These are phyloP conservation scores for Endocarpon pusillum DNA, from an alignment of 495 filamentous ascomycete genomes.

Conservation along the genomic window DNA sequence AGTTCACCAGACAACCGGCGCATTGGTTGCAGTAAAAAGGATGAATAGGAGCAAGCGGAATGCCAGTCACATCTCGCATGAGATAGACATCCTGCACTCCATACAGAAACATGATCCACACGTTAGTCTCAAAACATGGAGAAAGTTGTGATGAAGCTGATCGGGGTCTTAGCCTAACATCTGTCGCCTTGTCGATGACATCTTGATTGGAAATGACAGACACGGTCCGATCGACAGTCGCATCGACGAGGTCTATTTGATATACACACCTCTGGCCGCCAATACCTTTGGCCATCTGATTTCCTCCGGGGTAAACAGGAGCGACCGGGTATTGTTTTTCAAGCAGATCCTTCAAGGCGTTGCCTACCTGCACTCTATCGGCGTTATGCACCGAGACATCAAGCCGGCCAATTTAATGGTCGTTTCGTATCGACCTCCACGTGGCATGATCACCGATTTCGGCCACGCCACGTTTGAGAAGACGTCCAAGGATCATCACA, in stretches of 20 bases:
- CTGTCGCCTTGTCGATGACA: background rate
- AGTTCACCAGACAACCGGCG: background rate
- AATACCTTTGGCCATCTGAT: conserved; percentile 7
- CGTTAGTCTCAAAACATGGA: conserved; percentile 2
- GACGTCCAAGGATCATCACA: conserved; percentile 6
- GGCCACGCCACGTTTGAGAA: conserved; percentile 7
- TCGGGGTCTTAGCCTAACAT: conserved; percentile 2
- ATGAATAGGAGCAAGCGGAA: background rate
- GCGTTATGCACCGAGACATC: conserved; percentile 95
- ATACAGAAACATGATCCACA: background rate
- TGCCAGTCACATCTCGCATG: background rate
- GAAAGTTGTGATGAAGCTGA: conserved; percentile 4
- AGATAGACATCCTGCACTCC: background rate
- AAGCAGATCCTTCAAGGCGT: conserved; percentile 9
- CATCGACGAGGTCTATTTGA: conserved; percentile 5
- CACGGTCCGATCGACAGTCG: conserved; percentile 4
- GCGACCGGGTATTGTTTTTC: conserved; percentile 6
- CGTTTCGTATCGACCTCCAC: conserved; percentile 47
- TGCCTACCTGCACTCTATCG: conserved; percentile 79
- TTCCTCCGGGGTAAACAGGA: conserved; percentile 5
- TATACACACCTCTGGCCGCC: conserved; percentile 5
- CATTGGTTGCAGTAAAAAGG: background rate
- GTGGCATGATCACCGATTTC: conserved; percentile 10
- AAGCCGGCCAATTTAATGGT: conserved; percentile 92
- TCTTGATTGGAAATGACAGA: background rate